phyloP scores from a whole-genome alignment of 805 yeast species.

The Wickerhamiella kazuoi region DNA sequence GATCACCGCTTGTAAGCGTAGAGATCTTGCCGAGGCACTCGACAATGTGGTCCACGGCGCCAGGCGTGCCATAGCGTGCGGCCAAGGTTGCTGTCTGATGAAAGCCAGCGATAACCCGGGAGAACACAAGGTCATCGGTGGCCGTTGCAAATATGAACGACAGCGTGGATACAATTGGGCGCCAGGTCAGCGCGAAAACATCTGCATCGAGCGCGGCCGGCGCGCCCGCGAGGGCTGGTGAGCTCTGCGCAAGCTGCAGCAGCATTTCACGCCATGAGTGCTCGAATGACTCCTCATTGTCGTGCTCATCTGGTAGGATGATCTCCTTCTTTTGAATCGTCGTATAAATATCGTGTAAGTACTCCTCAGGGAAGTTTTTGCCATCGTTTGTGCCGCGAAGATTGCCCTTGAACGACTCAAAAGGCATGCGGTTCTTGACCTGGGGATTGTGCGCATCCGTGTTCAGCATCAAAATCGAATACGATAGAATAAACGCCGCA shows the following conservation, averaged over 20 bases:
- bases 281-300: slow-evolving; percentile 82
- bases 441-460: slow-evolving; percentile 90
- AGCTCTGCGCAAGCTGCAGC: slow-evolving; percentile 12
- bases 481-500: slow-evolving; percentile 74
- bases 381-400: slow-evolving; percentile 59
- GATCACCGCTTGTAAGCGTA: slow-evolving; percentile 34
- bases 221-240: slow-evolving; percentile 8
- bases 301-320: slow-evolving; percentile 96
- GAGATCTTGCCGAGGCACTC: slow-evolving; percentile 51
- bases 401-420: slow-evolving; percentile 65
- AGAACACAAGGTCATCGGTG: slow-evolving; percentile 72
- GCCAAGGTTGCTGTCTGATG: slow-evolving; percentile 76
- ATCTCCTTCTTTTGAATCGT: slow-evolving; percentile 77
- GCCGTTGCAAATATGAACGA: slow-evolving; percentile 73
- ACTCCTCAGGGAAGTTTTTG: slow-evolving; percentile 72
- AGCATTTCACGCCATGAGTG: slow-evolving; percentile 33
- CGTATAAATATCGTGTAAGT: slow-evolving; percentile 58
- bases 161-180: slow-evolving; percentile 50
- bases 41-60: slow-evolving; percentile 48
- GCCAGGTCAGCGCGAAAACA: slow-evolving; percentile 47
- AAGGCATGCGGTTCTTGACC: slow-evolving; percentile 64
- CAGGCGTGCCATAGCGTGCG: slow-evolving; percentile 36
- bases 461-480: slow-evolving; percentile 83
- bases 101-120: slow-evolving; percentile 71
- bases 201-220: slow-evolving; percentile 43